These are phyloP conservation scores for Thelephora ganbajun DNA, from an alignment of 768 basidiomycete genomes.

Conservation along the genomic window DNA sequence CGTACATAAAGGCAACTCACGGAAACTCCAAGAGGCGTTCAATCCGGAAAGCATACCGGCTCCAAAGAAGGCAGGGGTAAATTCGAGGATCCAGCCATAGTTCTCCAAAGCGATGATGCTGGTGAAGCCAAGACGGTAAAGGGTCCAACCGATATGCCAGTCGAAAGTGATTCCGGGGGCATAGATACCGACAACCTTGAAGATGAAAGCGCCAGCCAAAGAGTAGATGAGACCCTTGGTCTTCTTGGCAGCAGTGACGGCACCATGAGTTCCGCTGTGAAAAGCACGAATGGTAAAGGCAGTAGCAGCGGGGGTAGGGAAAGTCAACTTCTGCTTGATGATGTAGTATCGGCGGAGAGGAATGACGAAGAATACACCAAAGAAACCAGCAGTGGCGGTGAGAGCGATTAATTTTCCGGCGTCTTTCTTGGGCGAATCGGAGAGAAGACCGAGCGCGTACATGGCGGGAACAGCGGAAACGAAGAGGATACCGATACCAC, in stretches of 20 bases:
- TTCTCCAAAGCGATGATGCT: constrained; percentile 46
- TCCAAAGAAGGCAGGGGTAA: constrained; percentile 18
- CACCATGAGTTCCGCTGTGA: constrained; percentile 36
- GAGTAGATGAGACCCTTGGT: constrained; percentile 32
- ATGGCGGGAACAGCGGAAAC: constrained; percentile 48
- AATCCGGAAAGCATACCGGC: constrained; percentile 44
- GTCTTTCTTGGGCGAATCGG: constrained; percentile 31
- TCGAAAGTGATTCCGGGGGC: constrained; percentile 48
- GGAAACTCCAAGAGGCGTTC: constrained; percentile 44
- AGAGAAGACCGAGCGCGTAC: constrained; percentile 38
- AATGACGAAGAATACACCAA: constrained; percentile 54
- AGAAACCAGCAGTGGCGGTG: constrained; percentile 39
- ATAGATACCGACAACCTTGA: constrained; percentile 42
- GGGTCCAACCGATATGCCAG: constrained; percentile 52
- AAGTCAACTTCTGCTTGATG: constrained; percentile 45
- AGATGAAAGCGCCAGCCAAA: constrained; percentile 32
- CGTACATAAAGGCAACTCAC: constrained; percentile 19
- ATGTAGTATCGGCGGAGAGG: constrained; percentile 50
- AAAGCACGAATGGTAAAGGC: constrained; percentile 51
- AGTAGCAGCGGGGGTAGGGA: constrained; percentile 53
- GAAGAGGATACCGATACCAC: constrained; percentile 45
- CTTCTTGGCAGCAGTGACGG: constrained; percentile 40
- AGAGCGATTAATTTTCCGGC: constrained; percentile 43
- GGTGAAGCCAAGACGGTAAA: constrained; percentile 44
- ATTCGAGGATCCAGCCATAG: constrained; percentile 42